These are phyloP conservation scores for Boletus sp. DNA, from an alignment of 768 basidiomycete genomes.

Conservation along the genomic window DNA sequence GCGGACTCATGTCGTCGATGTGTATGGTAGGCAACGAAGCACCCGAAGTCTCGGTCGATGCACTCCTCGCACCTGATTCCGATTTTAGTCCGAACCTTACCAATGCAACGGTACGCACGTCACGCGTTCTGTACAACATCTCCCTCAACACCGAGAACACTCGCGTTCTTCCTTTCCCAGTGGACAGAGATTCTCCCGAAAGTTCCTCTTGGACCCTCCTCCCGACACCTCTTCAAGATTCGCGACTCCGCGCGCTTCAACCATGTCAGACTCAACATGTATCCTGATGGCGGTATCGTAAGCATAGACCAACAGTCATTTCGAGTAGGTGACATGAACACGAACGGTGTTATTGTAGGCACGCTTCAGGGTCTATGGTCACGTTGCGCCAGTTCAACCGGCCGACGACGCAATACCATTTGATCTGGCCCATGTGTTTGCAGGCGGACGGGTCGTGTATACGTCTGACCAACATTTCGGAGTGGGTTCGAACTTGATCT, in stretches of 20 bases:
- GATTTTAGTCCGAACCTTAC: slow-evolving; percentile 43
- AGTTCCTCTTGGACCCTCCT: slow-evolving; percentile 74
- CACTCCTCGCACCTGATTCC: slow-evolving; percentile 42
- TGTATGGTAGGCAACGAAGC: slow-evolving; percentile 70
- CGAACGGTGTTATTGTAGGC: slow-evolving; percentile 48
- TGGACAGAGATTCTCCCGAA: slow-evolving; percentile 82
- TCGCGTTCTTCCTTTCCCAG: slow-evolving; percentile 34
- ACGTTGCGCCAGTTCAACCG: slow-evolving; percentile 66
- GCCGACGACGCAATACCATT: slow-evolving; percentile 47
- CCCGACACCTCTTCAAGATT: slow-evolving; percentile 86
- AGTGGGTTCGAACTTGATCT: slow-evolving; percentile 83
- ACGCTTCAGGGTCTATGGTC: slow-evolving; percentile 88
- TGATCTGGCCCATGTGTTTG: slow-evolving; percentile 89
- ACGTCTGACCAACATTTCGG: slow-evolving; percentile 97
- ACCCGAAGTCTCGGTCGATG: slow-evolving; percentile 76
- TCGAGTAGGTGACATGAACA: not conserved
- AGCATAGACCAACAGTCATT: not conserved
- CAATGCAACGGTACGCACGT: slow-evolving; percentile 51
- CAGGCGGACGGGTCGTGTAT: slow-evolving; percentile 80
- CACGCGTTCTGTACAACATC: not conserved
- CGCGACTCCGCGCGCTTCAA: slow-evolving; percentile 52
- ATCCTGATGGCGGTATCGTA: slow-evolving; percentile 97
- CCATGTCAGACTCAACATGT: slow-evolving; percentile 90
- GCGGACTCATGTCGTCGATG: not conserved
- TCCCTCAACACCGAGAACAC: not conserved